Base-by-base conservation (phyloP, 179 eudicot species). In the Vitellaria paradoxa region DNA sequence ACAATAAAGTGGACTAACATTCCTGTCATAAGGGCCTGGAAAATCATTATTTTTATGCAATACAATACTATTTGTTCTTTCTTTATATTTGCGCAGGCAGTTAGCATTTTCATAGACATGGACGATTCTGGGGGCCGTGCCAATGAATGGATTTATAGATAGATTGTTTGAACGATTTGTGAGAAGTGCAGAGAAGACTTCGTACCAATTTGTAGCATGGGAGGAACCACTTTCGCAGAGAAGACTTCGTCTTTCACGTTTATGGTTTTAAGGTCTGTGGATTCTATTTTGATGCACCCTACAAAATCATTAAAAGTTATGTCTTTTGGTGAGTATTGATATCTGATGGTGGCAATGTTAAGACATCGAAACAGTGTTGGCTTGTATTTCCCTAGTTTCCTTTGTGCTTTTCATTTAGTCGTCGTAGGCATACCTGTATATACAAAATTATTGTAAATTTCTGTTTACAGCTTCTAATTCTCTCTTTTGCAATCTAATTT, bases 81-180 rank as follows among this genome's bases (percentile, higher is more conserved):
- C 47, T 30, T 55, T 20, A 49, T n/a, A 26, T 71, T 73, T 57
- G 7, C 66, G 73, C 91, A 90, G 97, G 94, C 92, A 24, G 94
- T 92, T 52, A 91, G 90, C 85, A 87, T 92, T 75, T 91, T 92
- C 75, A 89, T 89, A 65, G 97, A 91, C 83, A 91, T 95, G 97
- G 97, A 93, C 57, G 99, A 93, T 57, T 86, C 92, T 21, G 99
- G 99, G 26, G 93, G 97, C 45, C 98, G 99, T 50, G 89, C 99
- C 49, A 91, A 93, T 23, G 99, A 95, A 83, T 95, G 99, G 98
- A 95, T 95, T 65, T 93, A 95, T 91, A 95, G 90, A 82, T 93
- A 84, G 82, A 72, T 72, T 21, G 60, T 60, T 56, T 49, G 12
- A 40, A 9, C 60, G 11, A 71, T 21, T 46, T 7, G 62, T 42